Percentiles rank a stretch among this genome's conserved stretches.
phyloP scores from a whole-genome alignment of 2,329 filamentous ascomycete species.

The Colletotrichum kahawae region DNA sequence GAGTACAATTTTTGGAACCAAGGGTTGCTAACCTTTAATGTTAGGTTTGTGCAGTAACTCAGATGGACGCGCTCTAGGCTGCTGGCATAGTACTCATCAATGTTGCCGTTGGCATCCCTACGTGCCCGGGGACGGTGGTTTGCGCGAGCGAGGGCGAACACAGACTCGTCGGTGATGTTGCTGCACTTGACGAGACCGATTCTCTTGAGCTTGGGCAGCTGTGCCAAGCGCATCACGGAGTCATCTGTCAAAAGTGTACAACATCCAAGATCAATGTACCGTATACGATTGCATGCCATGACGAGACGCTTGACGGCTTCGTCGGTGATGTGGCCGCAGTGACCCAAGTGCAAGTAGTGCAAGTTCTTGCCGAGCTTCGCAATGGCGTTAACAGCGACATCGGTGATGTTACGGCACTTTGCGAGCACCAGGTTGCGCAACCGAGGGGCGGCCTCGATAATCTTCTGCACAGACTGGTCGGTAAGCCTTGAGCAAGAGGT shows the following conservation, averaged over 20 bases:
- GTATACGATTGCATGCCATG: slow-evolving; percentile 85
- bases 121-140: slow-evolving; percentile 58
- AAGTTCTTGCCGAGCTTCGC: slow-evolving; percentile 91
- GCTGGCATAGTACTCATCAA: slow-evolving; percentile 59
- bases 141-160: slow-evolving; percentile 80
- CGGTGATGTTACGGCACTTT: slow-evolving; percentile 93
- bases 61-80: slow-evolving; percentile 93
- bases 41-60: slow-evolving; percentile 90
- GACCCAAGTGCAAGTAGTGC: slow-evolving; percentile 94
- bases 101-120: slow-evolving; percentile 52
- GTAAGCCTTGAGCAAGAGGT: slow-evolving; percentile 86
- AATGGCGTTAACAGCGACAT: slow-evolving; percentile 85
- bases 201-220: slow-evolving; percentile 88
- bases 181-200: slow-evolving; percentile 96
- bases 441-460: slow-evolving; percentile 84
- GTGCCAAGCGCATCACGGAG: slow-evolving; percentile 83
- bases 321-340: slow-evolving; percentile 92
- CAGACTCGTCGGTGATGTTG: slow-evolving; percentile 87
- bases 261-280: slow-evolving; percentile 98
- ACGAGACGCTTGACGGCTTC: slow-evolving; percentile 85
- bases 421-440: slow-evolving; percentile 92
- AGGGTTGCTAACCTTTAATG: slow-evolving; percentile 69
- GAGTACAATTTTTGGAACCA: background rate
- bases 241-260: slow-evolving; percentile 87
- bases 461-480: slow-evolving; percentile 86